Evolutionary conservation across 2,329 filamentous ascomycete genomes (phyloP), one percentile per base, ranked within the genome.

Genomic region (Hyphodiscus sp.): DNA sequence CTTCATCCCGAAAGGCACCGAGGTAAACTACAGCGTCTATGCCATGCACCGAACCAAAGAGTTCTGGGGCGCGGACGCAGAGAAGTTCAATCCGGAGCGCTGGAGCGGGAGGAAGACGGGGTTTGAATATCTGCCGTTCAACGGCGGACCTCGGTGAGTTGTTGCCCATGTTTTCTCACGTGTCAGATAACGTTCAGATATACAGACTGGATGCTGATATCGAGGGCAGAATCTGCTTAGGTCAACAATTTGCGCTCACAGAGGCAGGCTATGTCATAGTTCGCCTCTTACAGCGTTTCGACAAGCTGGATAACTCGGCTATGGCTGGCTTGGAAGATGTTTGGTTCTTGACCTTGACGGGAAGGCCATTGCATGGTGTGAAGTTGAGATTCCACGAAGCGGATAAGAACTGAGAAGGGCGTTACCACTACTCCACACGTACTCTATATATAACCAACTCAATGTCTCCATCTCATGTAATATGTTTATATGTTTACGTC

Each of bases 211-310:
- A 45, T 58, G 56, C 30, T 56, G 53, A 29, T 50, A 50, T 2
- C 53, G 56, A 9, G 23, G 46, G n/a, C 19, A 43, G 54, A 10
- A 77, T 83, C 0, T 89, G 85, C 51, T 86, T 92, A 0, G 88
- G 89, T 0, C 51, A 58, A 20, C 56, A 58, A 44, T 57, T 58
- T 26, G 54, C 54, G 15, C 43, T 56, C n/a, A 57, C 55, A 3
- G 56, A 57, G 19, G 49, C 55, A 9, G 38, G 49, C 13, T 58
- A 57, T 38, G 20, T 57, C 10, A 52, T 23, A 13, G 48, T 52
- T 3, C 45, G 56, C 15, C 44, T 57, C 20, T 26, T 57, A 10
- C 56, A 58, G 43, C 44, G 52, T 13, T 56, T 56, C 30, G 52
- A 56, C 16, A 48, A 26, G 41, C 30, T 56, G 19, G 41, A 51